Evolutionary conservation across 2,329 filamentous ascomycete genomes (phyloP), one percentile per base, ranked within the genome.

Genomic region (Pseudogymnoascus sp.): DNA sequence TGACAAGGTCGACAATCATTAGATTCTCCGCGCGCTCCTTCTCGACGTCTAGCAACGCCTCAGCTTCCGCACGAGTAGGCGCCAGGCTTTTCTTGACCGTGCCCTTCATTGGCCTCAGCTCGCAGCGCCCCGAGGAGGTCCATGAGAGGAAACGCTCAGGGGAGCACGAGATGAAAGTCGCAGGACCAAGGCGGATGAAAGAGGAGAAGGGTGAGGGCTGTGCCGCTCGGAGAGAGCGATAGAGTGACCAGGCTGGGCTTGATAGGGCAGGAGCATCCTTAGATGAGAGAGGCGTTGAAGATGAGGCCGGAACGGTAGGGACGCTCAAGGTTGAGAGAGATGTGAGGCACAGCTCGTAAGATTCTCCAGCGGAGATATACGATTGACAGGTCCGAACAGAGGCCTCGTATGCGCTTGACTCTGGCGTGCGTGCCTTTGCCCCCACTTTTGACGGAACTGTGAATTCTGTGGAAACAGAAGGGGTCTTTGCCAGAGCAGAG

Each of bases 1-100:
- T 85, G n/a, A 97, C 95, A 0, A 97, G 81, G 74, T 97, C 93
- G 2, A 96, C 93, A 70, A 97, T 97, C 95, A 97, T 97, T 23
- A 97, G 82, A 72, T 97, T 97, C 78, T 97, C 93, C 0, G 93
- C 93, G 69, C 90, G 87, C 75, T 97, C 95, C 74, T 97, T 97
- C 21, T 90, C 88, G 0, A 90, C 83, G 63, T 88, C 85, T 12
- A 97, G 83, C 40, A 96, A 84, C 28, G 78, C 77, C 65, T 88
- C 85, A 0, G 93, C 93, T 70, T 89, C 83, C 4, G 81, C 83
- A n/a, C 89, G 79, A 0, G 88, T 95, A 38, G 88, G 73, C 1
- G 79, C 80, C 0, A 80, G 78, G 0, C 83, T 84, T 70, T 96
- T 96, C 69, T 87, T 87, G n/a, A 97, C 91, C 0, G 93, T 97